Percentiles rank a stretch among this genome's conserved stretches.
Evolutionary conservation across 257 asterid genomes (phyloP).

Genomic region (Linaria vulgaris): DNA sequence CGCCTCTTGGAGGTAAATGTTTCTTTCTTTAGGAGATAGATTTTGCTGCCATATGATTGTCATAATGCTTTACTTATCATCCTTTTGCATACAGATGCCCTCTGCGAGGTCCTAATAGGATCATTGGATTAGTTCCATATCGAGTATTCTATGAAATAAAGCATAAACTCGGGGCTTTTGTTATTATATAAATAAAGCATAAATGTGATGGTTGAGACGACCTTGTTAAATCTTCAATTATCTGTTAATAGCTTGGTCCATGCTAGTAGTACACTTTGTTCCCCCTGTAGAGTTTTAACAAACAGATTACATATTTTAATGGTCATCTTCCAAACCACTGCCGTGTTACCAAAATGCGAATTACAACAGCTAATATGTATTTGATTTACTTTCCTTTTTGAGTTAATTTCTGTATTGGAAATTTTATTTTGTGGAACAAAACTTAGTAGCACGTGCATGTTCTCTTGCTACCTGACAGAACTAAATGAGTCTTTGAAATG

Average conservation of each 20-base stretch:
- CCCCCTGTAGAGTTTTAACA: background rate
- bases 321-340: background rate
- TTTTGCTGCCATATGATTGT: background rate
- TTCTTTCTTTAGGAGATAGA: constrained; percentile 19
- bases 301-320: background rate
- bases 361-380: background rate
- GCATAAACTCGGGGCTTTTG: no score
- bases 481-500: background rate
- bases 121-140: background rate
- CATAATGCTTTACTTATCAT: background rate
- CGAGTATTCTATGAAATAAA: background rate
- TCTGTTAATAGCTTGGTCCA: background rate
- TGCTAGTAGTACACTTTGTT: background rate
- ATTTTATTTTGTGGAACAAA: background rate
- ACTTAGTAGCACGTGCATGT: background rate
- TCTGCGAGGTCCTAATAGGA: background rate
- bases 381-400: background rate
- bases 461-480: background rate
- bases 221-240: background rate
- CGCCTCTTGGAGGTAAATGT: constrained; percentile 62
- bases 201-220: background rate
- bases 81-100: background rate
- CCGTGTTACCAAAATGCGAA: background rate
- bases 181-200: background rate
- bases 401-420: background rate